These are phyloP conservation scores for Penicillium flavigenum DNA, from an alignment of 495 filamentous ascomycete genomes.

Conservation along the genomic window DNA sequence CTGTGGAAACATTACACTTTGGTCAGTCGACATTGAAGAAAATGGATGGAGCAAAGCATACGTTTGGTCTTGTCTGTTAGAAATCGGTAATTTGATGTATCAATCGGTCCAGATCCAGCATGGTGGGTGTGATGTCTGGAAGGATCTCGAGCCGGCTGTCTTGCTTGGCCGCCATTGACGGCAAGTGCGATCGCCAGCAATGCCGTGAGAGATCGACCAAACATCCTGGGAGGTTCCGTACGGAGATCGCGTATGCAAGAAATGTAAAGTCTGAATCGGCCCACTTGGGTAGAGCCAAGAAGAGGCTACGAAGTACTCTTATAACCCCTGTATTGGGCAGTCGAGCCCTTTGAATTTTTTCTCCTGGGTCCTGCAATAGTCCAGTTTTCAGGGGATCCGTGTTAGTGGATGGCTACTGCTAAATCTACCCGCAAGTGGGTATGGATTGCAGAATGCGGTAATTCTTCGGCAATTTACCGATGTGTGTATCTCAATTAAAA, in stretches of 20 bases:
- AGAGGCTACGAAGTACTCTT: neutral
- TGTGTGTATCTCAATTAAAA: no score
- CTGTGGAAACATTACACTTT: neutral
- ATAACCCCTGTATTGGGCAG: neutral
- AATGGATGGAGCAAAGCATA: neutral
- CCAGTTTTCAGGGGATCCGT: no score
- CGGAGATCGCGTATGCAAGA: neutral
- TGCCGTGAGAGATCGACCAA: conserved; percentile 2
- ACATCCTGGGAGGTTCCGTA: neutral
- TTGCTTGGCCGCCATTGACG: neutral
- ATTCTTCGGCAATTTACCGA: no score
- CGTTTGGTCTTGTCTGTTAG: conserved; percentile 3
- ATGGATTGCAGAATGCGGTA: no score
- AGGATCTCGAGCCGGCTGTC: neutral
- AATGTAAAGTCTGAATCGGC: neutral
- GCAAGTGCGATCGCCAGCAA: neutral
- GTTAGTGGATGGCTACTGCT: no score
- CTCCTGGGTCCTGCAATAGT: no score
- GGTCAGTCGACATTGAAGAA: neutral
- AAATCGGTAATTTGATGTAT: conserved; percentile 3
- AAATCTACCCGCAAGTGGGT: no score
- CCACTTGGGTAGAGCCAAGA: neutral
- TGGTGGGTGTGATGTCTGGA: no score
- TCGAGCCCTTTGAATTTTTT: no score
- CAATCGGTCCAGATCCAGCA: neutral